phyloP scores from a whole-genome alignment of 495 filamentous ascomycete genomes.

The Aspergillus ostianus region DNA sequence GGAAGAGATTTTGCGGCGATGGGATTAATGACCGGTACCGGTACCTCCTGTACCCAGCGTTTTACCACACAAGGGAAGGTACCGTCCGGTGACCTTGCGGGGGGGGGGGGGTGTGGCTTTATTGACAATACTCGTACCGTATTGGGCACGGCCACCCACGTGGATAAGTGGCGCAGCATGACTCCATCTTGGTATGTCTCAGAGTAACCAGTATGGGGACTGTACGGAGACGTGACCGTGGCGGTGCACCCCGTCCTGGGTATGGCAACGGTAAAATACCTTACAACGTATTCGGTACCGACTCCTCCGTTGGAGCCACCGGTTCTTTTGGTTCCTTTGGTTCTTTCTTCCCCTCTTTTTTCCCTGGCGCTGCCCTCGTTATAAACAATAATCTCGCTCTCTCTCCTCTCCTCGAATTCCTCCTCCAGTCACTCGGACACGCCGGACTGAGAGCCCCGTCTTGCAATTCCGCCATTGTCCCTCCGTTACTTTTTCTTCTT shows the following conservation, averaged over 20 bases:
- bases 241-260: not conserved
- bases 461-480: too few relatives aligned
- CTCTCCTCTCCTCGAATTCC: not conserved
- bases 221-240: not conserved
- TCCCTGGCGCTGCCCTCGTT: not conserved
- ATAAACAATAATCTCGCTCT: not conserved
- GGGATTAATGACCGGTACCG: not conserved
- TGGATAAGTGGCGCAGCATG: too few relatives aligned
- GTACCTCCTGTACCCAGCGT: not conserved
- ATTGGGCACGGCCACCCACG: too few relatives aligned
- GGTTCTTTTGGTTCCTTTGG: too few relatives aligned
- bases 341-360: not conserved
- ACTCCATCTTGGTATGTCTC: too few relatives aligned
- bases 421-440: not conserved
- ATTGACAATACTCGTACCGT: too few relatives aligned
- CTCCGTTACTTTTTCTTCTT: not conserved
- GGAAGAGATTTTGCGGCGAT: not conserved
- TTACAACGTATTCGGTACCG: not conserved
- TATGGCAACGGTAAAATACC: not conserved
- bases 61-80: not conserved
- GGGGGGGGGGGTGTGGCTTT: too few relatives aligned
- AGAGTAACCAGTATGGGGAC: too few relatives aligned
- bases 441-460: not conserved
- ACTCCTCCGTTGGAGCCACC: too few relatives aligned
- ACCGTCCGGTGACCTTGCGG: not conserved